Conservation (phyloP, 805 yeast species). For the Saturnispora hagleri region DNA sequence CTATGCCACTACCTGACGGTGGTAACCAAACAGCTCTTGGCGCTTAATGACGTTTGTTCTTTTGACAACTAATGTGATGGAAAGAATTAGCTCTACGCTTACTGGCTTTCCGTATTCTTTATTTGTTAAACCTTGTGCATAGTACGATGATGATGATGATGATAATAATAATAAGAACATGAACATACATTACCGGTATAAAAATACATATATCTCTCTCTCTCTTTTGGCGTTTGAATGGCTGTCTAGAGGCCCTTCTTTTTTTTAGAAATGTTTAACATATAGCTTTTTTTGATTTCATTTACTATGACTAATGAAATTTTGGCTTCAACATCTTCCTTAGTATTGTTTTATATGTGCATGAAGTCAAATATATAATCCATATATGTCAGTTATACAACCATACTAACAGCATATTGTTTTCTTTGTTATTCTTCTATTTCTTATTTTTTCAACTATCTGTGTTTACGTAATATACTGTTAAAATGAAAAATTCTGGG, state of each 20-base stretch:
- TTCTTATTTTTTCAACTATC: too few relatives aligned
- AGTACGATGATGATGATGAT: neutral
- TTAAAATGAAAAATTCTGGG: neutral
- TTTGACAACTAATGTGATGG: too few relatives aligned
- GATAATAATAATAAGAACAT: neutral
- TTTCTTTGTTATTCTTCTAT: neutral
- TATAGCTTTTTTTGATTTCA: neutral
- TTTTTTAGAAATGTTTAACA: neutral
- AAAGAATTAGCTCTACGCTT: neutral
- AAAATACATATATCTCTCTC: neutral
- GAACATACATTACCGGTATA: neutral
- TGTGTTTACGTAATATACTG: neutral
- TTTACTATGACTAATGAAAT: neutral
- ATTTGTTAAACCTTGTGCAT: neutral
- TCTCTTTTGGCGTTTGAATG: neutral
- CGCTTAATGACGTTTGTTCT: conserved; percentile 4
- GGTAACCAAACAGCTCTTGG: conserved; percentile 9
- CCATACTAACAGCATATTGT: too few relatives aligned
- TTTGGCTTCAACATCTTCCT: too few relatives aligned
- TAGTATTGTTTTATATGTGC: too few relatives aligned
- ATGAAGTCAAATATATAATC: too few relatives aligned
- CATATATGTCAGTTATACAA: too few relatives aligned
- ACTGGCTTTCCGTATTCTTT: neutral
- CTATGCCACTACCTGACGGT: conserved; percentile 45
- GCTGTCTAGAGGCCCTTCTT: neutral